Base-by-base conservation (phyloP, 331 rosid genomes). In the Quercus phellos region DNA sequence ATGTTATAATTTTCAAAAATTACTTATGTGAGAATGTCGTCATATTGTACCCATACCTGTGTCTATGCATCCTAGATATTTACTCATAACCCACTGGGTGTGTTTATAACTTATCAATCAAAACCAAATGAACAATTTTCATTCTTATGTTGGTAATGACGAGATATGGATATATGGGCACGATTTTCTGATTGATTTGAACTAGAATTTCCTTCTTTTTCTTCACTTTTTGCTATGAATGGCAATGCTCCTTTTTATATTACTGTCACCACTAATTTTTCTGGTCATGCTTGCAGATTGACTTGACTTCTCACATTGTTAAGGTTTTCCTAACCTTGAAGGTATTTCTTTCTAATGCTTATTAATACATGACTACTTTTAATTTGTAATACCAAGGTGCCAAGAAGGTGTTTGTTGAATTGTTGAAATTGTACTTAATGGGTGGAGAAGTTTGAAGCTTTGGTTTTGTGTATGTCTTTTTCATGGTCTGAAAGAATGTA, bases 251-350 rank as follows among this genome's bases (percentile, higher is more conserved):
- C 73, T 32, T 29, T 26, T 79, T 69, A 16, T 75, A 50, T 74
- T 66, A 77, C 22, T 74, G 14, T 68, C 50, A 18, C 64, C 74
- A 51, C 81, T 79, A 43, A 71, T 73, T 27, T 81, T 59, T 0
- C 72, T 75, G 51, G 69, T 74, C 32, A 34, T 76, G 67, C 27
- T 11, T 87, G 89, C 98, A 95, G 99, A 91, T 95, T 85, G 98
- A 95, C 82, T 80, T 93, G 87, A 77, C 84, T 77, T 89, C 99
- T 72, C 99, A 95, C 72, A 90, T 95, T 55, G 72, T 87, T 58
- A 95, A 86, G 88, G 96, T 90, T 83, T 92, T 86, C 87, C 81
- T 93, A 88, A 92, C 98, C 71, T 79, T 95, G 74, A 92, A 91
- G 99, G 99, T 95, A 84, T 2, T 68, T 59, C 24, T 63, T 19